Base-by-base conservation (phyloP, 768 basidiomycete species). In the Steccherinum ochraceum region DNA sequence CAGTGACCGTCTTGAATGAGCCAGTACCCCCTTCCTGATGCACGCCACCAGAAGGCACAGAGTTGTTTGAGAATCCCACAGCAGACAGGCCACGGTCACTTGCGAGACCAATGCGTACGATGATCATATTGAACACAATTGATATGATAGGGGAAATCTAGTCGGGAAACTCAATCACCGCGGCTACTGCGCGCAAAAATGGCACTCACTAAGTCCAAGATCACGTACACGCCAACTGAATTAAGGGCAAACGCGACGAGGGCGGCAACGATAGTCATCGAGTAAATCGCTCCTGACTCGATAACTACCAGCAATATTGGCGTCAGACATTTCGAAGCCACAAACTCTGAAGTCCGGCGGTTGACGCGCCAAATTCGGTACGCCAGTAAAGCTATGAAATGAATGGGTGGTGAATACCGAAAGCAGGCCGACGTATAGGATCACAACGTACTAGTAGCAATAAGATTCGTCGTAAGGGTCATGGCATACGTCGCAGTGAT, bases 71-170 rank as follows among this genome's bases (percentile, higher is more conserved):
- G 7, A 35, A 35, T 16, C 30, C 30, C 7, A 7, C 30, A 35
- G 16, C 48, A 26, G 44, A 45, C 26, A 58, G 20, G n/a, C 13
- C 21, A 24, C 46, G 48, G 23, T 50, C 52, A 10, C 24, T 43
- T 21, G 49, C 43, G 24, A 52, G 45, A n/a, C 65, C 69, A 35
- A 71, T 59, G 25, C 71, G 72, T 20, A 73, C 63, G 27, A 72
- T 71, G 42, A 73, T 67, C 69, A 73, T 68, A 56, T 70, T 70
- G 58, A 72, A 73, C 3, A 68, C 66, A 59, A 74, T 73, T 4
- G 66, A 68, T 48, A 72, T 72, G 49, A 72, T 67, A 16, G 69
- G 72, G 5, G 63, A 64, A 42, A 67, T 57, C 70, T 71, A 48
- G 4, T 46, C 5, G 3, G 40, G 49, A 7, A 23, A 21, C 25